A percentile compares a stretch with the other conserved stretches of the same genome.
These are phyloP conservation scores for Amaranthus tricolor DNA, from an alignment of 179 eudicot genomes.

Conservation along the genomic window DNA sequence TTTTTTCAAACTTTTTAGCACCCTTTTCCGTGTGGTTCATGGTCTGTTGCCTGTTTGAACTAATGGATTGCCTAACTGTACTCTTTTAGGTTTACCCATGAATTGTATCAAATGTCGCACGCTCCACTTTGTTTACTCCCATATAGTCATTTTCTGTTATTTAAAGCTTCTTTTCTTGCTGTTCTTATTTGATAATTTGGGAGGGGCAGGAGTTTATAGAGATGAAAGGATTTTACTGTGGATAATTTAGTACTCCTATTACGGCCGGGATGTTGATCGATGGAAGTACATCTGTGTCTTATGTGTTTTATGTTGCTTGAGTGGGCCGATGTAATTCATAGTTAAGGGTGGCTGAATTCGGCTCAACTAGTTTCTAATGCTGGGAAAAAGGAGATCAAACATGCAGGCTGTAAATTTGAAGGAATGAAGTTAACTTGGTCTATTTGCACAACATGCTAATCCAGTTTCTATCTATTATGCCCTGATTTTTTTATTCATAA, in stretches of 20 bases:
- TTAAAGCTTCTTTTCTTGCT: no score
- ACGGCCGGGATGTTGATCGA: conserved; percentile 6
- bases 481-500: neutral
- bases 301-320: neutral
- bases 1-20: neutral
- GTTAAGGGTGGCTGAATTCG: neutral
- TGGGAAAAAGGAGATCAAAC: neutral
- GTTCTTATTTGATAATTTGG: no score
- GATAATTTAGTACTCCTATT: neutral
- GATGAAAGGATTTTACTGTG: neutral
- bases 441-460: neutral
- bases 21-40: neutral
- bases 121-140: neutral
- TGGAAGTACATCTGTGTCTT: neutral
- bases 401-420: neutral
- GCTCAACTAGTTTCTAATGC: neutral
- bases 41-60: conserved; percentile 6
- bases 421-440: neutral
- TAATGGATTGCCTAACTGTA: neutral
- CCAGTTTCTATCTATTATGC: neutral
- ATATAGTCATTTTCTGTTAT: neutral
- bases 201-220: no score
- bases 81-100: no score
- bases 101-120: neutral
- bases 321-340: no score